Percentiles rank a stretch among this genome's conserved stretches.
Conservation (phyloP, 768 basidiomycete species). For the Xerocomellus intermedius region DNA sequence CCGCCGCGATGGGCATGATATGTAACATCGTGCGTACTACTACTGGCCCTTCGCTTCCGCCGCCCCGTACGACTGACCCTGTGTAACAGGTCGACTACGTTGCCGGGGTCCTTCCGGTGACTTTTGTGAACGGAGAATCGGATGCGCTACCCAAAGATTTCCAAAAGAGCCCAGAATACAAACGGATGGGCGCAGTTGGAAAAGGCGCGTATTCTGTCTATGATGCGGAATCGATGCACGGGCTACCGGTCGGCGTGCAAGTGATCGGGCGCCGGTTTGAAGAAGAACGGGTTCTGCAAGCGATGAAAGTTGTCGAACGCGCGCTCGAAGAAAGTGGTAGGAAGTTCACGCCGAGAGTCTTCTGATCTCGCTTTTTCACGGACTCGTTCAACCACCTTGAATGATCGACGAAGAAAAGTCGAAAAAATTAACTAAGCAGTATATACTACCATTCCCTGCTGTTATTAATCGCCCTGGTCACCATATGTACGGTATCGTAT, state of each 20-base stretch:
- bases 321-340: constrained; percentile 23
- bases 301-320: constrained; percentile 58
- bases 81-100: constrained; percentile 48
- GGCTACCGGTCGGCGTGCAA: constrained; percentile 67
- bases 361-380: constrained; percentile 9
- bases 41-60: not conserved
- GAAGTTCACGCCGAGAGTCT: constrained; percentile 23
- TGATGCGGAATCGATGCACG: constrained; percentile 61
- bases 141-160: constrained; percentile 41
- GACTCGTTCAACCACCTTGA: not conserved
- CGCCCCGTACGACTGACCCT: not conserved
- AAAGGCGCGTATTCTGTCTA: constrained; percentile 51
- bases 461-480: too few relatives aligned
- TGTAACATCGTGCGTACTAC: constrained; percentile 42
- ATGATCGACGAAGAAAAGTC: not conserved
- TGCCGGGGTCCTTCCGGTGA: constrained; percentile 61
- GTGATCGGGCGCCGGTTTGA: constrained; percentile 60
- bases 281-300: constrained; percentile 72
- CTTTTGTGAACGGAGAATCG: constrained; percentile 43
- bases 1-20: constrained; percentile 36
- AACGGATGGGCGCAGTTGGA: constrained; percentile 43
- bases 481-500: too few relatives aligned
- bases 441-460: too few relatives aligned
- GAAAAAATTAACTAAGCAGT: too few relatives aligned
- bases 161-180: constrained; percentile 20